Conservation (phyloP, 2,329 filamentous ascomycete species). For the Xylaria digitata region DNA sequence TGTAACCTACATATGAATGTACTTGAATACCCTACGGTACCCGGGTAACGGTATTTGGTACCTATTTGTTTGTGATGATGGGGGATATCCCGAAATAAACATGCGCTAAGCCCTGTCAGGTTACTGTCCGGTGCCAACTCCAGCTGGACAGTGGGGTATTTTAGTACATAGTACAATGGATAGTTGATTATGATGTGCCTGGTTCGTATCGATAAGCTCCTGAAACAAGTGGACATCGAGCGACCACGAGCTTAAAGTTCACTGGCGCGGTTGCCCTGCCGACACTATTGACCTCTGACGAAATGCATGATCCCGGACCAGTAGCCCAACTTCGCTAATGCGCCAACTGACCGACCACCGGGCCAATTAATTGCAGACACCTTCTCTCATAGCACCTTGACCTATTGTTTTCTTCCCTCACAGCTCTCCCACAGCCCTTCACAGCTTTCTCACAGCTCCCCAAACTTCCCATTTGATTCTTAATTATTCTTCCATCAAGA, state of each 20-base stretch:
- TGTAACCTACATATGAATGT: not conserved
- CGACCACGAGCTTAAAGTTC: slow-evolving; percentile 22
- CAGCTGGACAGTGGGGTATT: slow-evolving; percentile 16
- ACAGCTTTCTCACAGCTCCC: not conserved
- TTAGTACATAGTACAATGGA: no score
- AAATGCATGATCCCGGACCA: slow-evolving; percentile 42
- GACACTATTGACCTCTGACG: slow-evolving; percentile 50
- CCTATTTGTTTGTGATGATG: no score
- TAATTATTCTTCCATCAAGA: slow-evolving; percentile 25
- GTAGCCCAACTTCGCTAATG: slow-evolving; percentile 37
- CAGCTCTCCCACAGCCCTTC: slow-evolving; percentile 3
- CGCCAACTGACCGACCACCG: slow-evolving; percentile 20
- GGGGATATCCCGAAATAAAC: slow-evolving; percentile 1
- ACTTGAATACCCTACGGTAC: no score
- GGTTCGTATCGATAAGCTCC: slow-evolving; percentile 26
- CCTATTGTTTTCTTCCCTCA: slow-evolving; percentile 19
- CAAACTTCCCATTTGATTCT: slow-evolving; percentile 20
- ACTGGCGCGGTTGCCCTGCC: slow-evolving; percentile 45
- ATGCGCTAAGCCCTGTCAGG: slow-evolving; percentile 20
- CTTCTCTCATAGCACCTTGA: slow-evolving; percentile 14
- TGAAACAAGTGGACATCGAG: slow-evolving; percentile 24
- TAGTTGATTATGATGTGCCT: not conserved
- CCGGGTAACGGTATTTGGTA: not conserved
- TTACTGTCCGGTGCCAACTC: slow-evolving; percentile 2
- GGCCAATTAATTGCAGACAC: slow-evolving; percentile 16